Evolutionary conservation across 2,329 filamentous ascomycete genomes (phyloP).

Genomic region (Exophiala mesophila): DNA sequence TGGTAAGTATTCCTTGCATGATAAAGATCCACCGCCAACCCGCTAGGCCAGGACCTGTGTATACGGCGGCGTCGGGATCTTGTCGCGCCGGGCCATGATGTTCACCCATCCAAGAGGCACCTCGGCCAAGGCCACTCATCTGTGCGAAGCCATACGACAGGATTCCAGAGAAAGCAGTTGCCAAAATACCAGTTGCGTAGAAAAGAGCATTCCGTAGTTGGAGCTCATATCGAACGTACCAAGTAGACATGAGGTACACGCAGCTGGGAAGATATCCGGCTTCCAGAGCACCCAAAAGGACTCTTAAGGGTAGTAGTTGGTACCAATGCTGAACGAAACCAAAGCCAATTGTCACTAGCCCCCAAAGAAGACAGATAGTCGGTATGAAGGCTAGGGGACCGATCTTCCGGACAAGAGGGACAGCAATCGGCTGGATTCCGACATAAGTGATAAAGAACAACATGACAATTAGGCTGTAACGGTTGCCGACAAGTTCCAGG

Average conservation of each 20-base stretch:
- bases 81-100: conserved; percentile 8
- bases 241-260: conserved; percentile 50
- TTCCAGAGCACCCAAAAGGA: conserved; percentile 60
- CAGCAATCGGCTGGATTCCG: conserved; percentile 65
- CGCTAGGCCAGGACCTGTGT: neutral
- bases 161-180: conserved; percentile 38
- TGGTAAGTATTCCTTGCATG: conserved; percentile 22
- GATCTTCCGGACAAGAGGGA: conserved; percentile 60
- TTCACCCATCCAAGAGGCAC: conserved; percentile 3
- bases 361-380: conserved; percentile 5
- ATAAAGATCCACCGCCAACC: conserved; percentile 22
- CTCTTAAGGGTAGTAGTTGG: conserved; percentile 23
- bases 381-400: conserved; percentile 39
- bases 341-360: conserved; percentile 21
- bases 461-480: conserved; percentile 47
- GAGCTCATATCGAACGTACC: conserved; percentile 31
- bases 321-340: conserved; percentile 27
- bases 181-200: conserved; percentile 40
- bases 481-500: conserved; percentile 1
- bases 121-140: conserved; percentile 30
- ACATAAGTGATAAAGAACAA: conserved; percentile 71
- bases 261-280: conserved; percentile 61
- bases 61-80: conserved; percentile 1
- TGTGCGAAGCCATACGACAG: conserved; percentile 44
- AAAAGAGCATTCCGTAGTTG: conserved; percentile 44